These are phyloP conservation scores for Cadophora luteo-olivacea DNA, from an alignment of 2,329 filamentous ascomycete genomes.

Conservation along the genomic window DNA sequence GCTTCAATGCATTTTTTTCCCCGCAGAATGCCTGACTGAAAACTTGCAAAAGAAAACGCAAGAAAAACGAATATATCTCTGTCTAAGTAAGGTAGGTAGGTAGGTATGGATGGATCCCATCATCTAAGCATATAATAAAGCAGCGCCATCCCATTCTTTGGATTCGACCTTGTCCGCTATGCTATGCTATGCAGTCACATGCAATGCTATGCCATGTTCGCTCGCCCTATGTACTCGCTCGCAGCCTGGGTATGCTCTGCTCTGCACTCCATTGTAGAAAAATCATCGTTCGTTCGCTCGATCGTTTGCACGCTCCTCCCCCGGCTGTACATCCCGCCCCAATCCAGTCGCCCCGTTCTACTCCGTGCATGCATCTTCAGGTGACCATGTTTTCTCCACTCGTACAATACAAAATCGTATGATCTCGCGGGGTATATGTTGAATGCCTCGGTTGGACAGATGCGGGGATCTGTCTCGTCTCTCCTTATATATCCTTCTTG, in stretches of 20 bases:
- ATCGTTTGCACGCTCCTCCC: neutral
- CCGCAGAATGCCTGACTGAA: neutral
- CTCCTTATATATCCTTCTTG: conserved; percentile 18
- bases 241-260: neutral
- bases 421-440: conserved; percentile 10
- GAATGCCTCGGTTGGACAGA: conserved; percentile 12
- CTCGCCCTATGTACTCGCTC: conserved; percentile 3
- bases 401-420: neutral
- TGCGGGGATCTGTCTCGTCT: neutral
- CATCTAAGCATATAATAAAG: conserved; percentile 14
- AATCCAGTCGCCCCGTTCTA: neutral
- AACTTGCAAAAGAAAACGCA: neutral
- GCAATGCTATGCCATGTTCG: neutral
- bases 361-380: conserved; percentile 1
- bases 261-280: neutral
- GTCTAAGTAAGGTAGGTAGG: too few relatives aligned
- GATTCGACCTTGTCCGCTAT: neutral
- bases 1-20: too few relatives aligned
- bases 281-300: conserved; percentile 1
- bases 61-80: neutral
- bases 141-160: conserved; percentile 4
- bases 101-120: neutral
- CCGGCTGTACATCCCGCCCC: neutral
- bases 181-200: neutral
- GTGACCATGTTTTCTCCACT: neutral